A percentile compares a stretch with the other conserved stretches of the same genome.
Evolutionary conservation across 1,284 basidiomycete species (phyloP).

Genomic region (Grifola frondosa): DNA sequence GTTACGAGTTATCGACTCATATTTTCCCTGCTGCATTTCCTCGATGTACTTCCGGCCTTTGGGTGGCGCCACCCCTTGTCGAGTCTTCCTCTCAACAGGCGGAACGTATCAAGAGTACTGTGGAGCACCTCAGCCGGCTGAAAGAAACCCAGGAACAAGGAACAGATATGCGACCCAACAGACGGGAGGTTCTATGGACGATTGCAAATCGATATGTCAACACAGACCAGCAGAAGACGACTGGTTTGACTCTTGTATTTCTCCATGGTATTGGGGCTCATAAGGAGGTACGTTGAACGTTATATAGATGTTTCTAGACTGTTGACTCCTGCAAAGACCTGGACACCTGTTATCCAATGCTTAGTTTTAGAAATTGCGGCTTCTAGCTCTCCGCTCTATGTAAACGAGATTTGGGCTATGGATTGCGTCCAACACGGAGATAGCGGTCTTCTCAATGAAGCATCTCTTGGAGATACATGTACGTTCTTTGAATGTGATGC

Average conservation of each 20-base stretch:
- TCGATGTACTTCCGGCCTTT: neutral
- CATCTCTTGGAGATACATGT: slow-evolving; percentile 2
- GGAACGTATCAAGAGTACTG: neutral
- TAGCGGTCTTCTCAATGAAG: slow-evolving; percentile 4
- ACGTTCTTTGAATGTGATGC: neutral
- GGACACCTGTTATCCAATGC: neutral
- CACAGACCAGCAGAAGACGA: neutral
- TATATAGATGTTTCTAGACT: no score
- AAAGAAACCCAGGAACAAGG: neutral
- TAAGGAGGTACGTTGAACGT: neutral
- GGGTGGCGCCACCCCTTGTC: neutral
- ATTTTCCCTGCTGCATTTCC: slow-evolving; percentile 1
- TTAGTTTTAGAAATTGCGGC: neutral
- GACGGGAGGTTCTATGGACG: neutral
- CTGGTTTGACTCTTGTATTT: neutral
- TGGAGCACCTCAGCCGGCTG: neutral
- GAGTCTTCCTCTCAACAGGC: no score
- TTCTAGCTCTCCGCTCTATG: neutral
- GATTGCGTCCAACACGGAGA: slow-evolving; percentile 6
- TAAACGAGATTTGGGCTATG: slow-evolving; percentile 1
- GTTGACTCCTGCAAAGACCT: no score
- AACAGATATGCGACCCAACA: neutral
- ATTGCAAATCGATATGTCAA: neutral
- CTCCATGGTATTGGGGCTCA: slow-evolving; percentile 1
- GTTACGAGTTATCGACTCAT: neutral